Percentiles rank a stretch among this genome's conserved stretches.
Conservation (phyloP, 2,329 filamentous ascomycete species). For the Sclerotinia sclerotiorum region DNA sequence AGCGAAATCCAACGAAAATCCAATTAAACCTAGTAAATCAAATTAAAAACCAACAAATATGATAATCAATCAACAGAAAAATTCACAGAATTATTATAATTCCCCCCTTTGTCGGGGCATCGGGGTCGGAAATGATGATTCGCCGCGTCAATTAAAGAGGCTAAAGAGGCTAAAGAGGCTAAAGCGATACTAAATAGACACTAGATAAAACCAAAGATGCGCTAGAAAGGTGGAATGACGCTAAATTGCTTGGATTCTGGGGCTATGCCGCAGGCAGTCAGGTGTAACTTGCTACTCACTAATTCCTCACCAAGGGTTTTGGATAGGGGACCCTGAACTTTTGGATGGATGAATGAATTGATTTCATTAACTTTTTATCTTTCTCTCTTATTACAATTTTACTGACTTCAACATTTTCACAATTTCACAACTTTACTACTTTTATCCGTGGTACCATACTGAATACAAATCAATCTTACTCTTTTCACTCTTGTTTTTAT, state of each 20-base stretch:
- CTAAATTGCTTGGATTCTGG: neutral
- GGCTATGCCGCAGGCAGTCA: neutral
- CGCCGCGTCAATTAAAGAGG: neutral
- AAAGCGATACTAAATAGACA: too few relatives aligned
- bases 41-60: too few relatives aligned
- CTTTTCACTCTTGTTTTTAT: neutral
- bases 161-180: neutral
- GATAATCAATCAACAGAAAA: too few relatives aligned
- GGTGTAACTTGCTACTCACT: too few relatives aligned
- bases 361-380: too few relatives aligned
- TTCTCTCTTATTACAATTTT: neutral
- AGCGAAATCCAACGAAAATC: too few relatives aligned
- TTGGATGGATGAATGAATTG: too few relatives aligned
- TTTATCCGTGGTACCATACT: too few relatives aligned
- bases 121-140: neutral
- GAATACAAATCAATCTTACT: neutral
- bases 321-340: neutral
- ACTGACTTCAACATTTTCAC: too few relatives aligned
- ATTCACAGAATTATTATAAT: too few relatives aligned
- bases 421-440: neutral
- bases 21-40: too few relatives aligned
- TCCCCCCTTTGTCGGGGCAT: neutral
- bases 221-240: neutral
- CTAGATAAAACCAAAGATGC: neutral
- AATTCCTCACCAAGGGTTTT: too few relatives aligned